These are phyloP conservation scores for Vanrija pseudolonga DNA, from an alignment of 1,284 basidiomycete genomes.

Conservation along the genomic window DNA sequence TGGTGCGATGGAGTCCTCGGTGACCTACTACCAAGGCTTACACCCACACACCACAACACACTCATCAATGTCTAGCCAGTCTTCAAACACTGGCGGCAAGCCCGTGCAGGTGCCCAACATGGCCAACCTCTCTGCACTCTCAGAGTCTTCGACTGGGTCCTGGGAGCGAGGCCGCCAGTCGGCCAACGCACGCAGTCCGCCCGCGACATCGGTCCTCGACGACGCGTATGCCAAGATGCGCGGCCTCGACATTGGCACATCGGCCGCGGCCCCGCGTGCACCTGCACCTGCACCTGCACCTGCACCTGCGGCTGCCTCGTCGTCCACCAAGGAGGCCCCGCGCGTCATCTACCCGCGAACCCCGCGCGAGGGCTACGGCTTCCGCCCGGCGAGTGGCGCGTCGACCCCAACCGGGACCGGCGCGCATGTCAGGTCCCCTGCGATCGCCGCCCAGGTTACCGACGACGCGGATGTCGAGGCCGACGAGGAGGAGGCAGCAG, in stretches of 20 bases:
- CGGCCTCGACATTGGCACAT: constrained; percentile 1
- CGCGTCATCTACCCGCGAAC: constrained; percentile 18
- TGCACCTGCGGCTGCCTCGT: neutral
- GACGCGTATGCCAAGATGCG: constrained; percentile 2
- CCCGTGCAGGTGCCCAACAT: constrained; percentile 29
- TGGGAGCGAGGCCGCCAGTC: constrained; percentile 43
- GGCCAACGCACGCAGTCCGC: constrained; percentile 39
- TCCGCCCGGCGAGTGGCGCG: constrained; percentile 63
- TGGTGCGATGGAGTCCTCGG: too few species aligned
- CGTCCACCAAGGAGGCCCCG: neutral
- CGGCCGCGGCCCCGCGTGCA: neutral
- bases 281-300: neutral
- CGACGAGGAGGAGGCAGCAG: constrained; percentile 1
- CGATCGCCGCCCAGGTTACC: neutral
- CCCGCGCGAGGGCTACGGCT: constrained; percentile 70
- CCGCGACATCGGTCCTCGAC: constrained; percentile 25
- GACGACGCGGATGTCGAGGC: constrained; percentile 3
- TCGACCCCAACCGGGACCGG: constrained; percentile 54
- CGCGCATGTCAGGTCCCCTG: neutral
- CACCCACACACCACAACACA: neutral
- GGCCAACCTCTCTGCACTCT: constrained; percentile 34
- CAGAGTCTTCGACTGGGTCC: constrained; percentile 44
- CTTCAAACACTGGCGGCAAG: constrained; percentile 4
- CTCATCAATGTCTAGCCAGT: constrained; percentile 6
- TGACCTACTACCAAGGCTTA: too few species aligned